These are phyloP conservation scores for Aspergillus ellipticus DNA, from an alignment of 495 filamentous ascomycete species.

Conservation along the genomic window DNA sequence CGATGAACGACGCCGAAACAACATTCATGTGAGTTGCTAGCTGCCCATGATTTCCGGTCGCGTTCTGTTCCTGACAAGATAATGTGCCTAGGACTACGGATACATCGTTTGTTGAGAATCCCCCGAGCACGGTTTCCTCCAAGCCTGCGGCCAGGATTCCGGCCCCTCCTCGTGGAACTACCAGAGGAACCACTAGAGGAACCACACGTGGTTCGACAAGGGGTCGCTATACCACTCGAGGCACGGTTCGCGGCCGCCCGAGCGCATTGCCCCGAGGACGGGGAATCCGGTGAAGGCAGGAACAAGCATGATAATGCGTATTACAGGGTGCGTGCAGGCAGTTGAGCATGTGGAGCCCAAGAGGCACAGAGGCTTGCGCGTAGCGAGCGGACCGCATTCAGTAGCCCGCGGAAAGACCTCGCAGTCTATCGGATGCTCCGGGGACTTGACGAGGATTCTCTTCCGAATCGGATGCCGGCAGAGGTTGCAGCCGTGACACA, in stretches of 20 bases:
- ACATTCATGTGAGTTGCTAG: constrained; percentile 78
- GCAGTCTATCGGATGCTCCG: not conserved
- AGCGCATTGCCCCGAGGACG: constrained; percentile 42
- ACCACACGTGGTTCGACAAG: constrained; percentile 35
- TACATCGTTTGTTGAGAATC: constrained; percentile 90
- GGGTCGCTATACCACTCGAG: constrained; percentile 41
- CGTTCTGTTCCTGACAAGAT: not conserved
- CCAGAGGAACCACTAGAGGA: constrained; percentile 9
- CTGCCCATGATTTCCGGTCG: not conserved
- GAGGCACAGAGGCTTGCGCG: not conserved
- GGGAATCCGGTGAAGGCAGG: constrained; percentile 29
- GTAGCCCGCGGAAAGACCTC: not conserved
- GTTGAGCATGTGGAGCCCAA: not conserved
- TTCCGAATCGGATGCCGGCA: not conserved
- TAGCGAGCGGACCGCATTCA: not conserved
- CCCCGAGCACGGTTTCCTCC: constrained; percentile 57
- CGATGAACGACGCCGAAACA: constrained; percentile 59
- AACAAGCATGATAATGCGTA: not conserved
- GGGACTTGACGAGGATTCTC: not conserved
- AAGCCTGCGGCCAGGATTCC: constrained; percentile 63
- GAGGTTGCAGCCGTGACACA: not conserved
- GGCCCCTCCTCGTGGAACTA: constrained; percentile 37
- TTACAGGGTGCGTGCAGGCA: not conserved
- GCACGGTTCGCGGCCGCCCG: constrained; percentile 33
- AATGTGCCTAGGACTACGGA: constrained; percentile 71